Conservation (phyloP, 768 basidiomycete species). For the Tylopilus cervinicoccineus region DNA sequence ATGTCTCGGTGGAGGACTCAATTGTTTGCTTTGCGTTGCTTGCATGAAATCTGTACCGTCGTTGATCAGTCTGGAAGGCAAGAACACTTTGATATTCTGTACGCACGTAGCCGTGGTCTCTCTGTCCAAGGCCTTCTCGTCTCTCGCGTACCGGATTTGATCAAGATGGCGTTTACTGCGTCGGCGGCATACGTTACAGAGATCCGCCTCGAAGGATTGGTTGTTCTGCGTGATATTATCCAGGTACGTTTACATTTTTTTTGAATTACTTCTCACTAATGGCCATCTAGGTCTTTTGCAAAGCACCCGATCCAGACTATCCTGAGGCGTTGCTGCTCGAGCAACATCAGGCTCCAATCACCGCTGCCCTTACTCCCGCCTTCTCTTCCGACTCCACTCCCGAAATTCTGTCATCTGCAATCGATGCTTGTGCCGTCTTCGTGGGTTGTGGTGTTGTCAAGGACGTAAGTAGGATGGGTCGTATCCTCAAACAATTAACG, state of each 20-base stretch:
- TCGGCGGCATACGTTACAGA: conserved; percentile 96
- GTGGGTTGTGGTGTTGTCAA: conserved; percentile 94
- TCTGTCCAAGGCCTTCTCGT: conserved; percentile 64
- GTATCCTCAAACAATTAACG: conserved; percentile 86
- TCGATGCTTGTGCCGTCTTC: conserved; percentile 91
- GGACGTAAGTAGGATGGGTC: conserved; percentile 87
- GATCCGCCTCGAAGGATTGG: conserved; percentile 86
- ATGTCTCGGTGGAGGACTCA: conserved; percentile 96
- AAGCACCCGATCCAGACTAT: conserved; percentile 88
- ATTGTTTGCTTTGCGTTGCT: conserved; percentile 86
- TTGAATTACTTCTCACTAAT: conserved; percentile 2
- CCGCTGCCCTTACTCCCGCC: conserved; percentile 93
- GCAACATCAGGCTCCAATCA: conserved; percentile 97
- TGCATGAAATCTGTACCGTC: conserved; percentile 83
- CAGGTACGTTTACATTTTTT: conserved; percentile 47
- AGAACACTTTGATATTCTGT: conserved; percentile 80
- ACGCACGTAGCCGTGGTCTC: conserved; percentile 61
- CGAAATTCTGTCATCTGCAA: conserved; percentile 88
- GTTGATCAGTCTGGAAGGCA: conserved; percentile 66
- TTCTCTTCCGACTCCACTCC: conserved; percentile 95
- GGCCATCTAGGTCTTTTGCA: conserved; percentile 70
- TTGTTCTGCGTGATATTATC: conserved; percentile 89
- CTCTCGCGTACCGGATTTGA: conserved; percentile 85
- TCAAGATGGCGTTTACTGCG: conserved; percentile 97
- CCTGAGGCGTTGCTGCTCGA: conserved; percentile 87